A percentile compares a stretch with the other conserved stretches of the same genome.
Conservation (phyloP, 208 protist species). For the Leishmania martiniquensis region DNA sequence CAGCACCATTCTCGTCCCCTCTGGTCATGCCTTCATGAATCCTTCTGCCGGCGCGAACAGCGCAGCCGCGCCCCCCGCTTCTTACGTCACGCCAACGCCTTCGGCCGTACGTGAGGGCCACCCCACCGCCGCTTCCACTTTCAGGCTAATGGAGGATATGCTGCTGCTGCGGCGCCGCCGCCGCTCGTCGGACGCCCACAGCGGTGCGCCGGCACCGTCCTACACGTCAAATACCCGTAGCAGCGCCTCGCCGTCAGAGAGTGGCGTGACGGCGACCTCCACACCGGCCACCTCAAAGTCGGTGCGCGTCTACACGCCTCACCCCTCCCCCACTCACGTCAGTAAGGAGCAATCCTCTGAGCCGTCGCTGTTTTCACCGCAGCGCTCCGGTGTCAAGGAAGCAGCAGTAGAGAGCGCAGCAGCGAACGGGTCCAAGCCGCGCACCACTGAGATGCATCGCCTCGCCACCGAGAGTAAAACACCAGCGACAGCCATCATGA, state of each 20-base stretch:
- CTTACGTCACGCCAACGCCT: not conserved
- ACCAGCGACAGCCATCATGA: not conserved
- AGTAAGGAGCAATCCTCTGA: not conserved
- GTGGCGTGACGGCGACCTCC: not conserved
- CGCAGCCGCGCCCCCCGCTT: not conserved
- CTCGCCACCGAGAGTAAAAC: conserved; percentile 3
- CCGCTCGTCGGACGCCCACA: not conserved
- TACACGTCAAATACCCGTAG: conserved; percentile 8
- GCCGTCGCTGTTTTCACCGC: not conserved
- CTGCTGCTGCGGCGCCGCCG: not conserved
- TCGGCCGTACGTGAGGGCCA: not conserved
- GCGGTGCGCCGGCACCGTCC: not conserved
- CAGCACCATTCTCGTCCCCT: conserved; percentile 12
- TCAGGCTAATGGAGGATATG: conserved; percentile 9
- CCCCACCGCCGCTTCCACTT: not conserved
- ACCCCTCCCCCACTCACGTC: conserved; percentile 11
- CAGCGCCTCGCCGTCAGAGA: conserved; percentile 20
- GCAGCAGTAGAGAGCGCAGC: not conserved
- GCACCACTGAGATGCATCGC: conserved; percentile 16
- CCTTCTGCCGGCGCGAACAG: not conserved
- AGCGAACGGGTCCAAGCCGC: conserved; percentile 5
- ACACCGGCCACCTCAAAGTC: not conserved
- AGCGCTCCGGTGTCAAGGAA: not conserved
- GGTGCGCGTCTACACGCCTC: conserved; percentile 20
- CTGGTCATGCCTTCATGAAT: conserved; percentile 10